Conservation (phyloP, 768 basidiomycete genomes). For the Artomyces pyxidatus region DNA sequence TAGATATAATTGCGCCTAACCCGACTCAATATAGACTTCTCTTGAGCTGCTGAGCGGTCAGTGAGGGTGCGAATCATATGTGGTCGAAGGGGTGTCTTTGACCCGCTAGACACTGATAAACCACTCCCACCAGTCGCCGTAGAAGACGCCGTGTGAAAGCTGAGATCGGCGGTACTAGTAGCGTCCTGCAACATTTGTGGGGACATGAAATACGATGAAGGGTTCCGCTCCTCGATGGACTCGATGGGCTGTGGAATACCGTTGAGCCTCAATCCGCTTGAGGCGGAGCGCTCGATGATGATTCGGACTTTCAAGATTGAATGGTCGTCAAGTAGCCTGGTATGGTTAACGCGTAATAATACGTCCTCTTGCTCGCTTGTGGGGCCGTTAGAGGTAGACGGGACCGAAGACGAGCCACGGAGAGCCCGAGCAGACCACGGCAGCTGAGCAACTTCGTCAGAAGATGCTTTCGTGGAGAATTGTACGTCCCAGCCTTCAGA, state of each 20-base stretch:
- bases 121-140: conserved; percentile 26
- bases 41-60: conserved; percentile 49
- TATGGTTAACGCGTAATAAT: conserved; percentile 64
- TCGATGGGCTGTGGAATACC: conserved; percentile 68
- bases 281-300: conserved; percentile 73
- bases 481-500: conserved; percentile 84
- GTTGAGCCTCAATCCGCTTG: conserved; percentile 77
- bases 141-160: conserved; percentile 60
- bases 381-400: conserved; percentile 23
- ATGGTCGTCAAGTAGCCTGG: conserved; percentile 61
- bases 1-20: conserved; percentile 95
- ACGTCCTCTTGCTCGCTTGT: conserved; percentile 39
- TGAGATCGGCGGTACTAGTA: conserved; percentile 59
- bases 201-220: conserved; percentile 46
- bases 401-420: conserved; percentile 30
- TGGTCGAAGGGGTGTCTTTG: conserved; percentile 20
- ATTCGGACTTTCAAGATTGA: conserved; percentile 75
- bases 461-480: conserved; percentile 65
- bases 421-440: conserved; percentile 66
- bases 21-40: conserved; percentile 78
- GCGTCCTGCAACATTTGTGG: conserved; percentile 68
- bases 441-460: conserved; percentile 58
- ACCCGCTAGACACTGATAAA: conserved; percentile 18
- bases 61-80: conserved; percentile 31
- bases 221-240: conserved; percentile 59